Conservation (phyloP, 345 rosid species). For the rapeseed (Brassica napus) region Da-Ae NC_063435.1:29358001-29358500, state of each 20-base stretch:
- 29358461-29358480: not conserved
- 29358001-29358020: not conserved
- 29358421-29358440: not conserved
- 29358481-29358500: not conserved
- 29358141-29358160: not conserved
- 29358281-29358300: not conserved
- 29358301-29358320: not conserved
- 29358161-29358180: not conserved
- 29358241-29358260: not conserved
- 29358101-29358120: not conserved
- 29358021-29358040: not conserved
- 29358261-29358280: not conserved
- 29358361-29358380: not conserved
- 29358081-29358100: not conserved
- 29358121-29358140: not conserved
- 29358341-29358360: not conserved
- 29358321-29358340: not conserved
- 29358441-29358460: not conserved
- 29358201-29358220: not conserved
- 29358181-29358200: not conserved
- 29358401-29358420: not conserved
- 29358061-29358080: not conserved
- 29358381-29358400: not conserved
- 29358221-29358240: not conserved
- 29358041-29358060: not conserved